These are phyloP conservation scores for Xanthoconium separans DNA, from an alignment of 1,284 basidiomycete species.

Conservation along the genomic window DNA sequence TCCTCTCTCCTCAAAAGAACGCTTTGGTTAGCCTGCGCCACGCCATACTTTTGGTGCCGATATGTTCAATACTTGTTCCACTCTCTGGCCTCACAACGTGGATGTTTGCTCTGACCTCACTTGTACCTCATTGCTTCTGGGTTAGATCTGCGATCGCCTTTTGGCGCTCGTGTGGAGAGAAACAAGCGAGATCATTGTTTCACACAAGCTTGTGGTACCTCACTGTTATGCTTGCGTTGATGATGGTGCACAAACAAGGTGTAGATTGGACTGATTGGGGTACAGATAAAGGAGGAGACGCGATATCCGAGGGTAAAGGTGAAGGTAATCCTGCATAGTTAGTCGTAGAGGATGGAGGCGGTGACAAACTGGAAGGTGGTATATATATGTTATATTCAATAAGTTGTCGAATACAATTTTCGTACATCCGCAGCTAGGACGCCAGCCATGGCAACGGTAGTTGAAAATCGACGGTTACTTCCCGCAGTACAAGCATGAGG, in stretches of 20 bases:
- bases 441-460: background rate
- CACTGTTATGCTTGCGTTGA: conserved; percentile 86
- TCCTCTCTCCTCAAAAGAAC: conserved; percentile 80
- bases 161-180: conserved; percentile 74
- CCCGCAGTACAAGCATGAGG: background rate
- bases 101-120: conserved; percentile 78
- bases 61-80: conserved; percentile 82
- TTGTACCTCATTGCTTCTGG: conserved; percentile 77
- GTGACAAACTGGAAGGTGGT: background rate
- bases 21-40: conserved; percentile 86
- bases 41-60: conserved; percentile 74
- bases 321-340: background rate
- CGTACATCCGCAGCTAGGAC: background rate
- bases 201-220: conserved; percentile 90
- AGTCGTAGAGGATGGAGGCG: background rate
- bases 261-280: conserved; percentile 67
- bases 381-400: background rate
- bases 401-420: background rate
- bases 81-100: conserved; percentile 86
- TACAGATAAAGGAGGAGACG: conserved; percentile 18
- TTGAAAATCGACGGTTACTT: background rate
- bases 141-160: conserved; percentile 74
- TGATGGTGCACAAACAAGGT: conserved; percentile 92
- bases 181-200: conserved; percentile 77
- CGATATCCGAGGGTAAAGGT: background rate